These are phyloP conservation scores for Dryadomyces sulphureus DNA, from an alignment of 2,329 filamentous ascomycete species.

Conservation along the genomic window DNA sequence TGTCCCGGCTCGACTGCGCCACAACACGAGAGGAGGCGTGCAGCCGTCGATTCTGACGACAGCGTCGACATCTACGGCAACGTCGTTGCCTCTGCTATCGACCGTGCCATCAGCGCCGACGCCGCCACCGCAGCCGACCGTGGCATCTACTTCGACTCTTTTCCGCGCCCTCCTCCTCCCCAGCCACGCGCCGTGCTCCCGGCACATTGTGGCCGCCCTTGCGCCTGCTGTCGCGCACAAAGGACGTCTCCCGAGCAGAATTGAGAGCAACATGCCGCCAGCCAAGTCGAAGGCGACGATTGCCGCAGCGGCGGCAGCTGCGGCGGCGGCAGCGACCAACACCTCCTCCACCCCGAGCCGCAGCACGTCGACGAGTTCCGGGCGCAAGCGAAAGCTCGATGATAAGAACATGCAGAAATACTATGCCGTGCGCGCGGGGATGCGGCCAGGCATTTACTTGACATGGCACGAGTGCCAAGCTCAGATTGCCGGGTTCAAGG, in stretches of 20 bases:
- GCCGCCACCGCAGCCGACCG: not conserved
- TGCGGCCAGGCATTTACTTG: conserved; percentile 44
- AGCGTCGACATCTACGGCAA: not conserved
- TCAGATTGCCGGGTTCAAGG: conserved; percentile 45
- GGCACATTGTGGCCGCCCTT: not conserved
- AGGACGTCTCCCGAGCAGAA: too few species aligned
- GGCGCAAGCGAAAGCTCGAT: conserved; percentile 35
- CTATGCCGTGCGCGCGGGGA: conserved; percentile 46
- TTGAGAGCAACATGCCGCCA: too few species aligned
- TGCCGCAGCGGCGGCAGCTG: not conserved
- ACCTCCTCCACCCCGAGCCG: not conserved
- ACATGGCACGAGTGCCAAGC: conserved; percentile 46
- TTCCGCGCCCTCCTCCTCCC: not conserved
- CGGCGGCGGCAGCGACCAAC: not conserved
- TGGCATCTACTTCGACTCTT: not conserved
- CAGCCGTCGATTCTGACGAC: not conserved
- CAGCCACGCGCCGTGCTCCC: not conserved
- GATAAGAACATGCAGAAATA: conserved; percentile 33
- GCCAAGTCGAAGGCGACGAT: not conserved
- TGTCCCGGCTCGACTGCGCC: not conserved
- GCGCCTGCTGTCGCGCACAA: too few species aligned
- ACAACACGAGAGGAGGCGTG: not conserved
- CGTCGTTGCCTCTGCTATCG: too few species aligned
- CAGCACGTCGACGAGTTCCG: not conserved
- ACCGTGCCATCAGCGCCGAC: not conserved